phyloP scores from a whole-genome alignment of 805 yeast genomes.

The Brettanomyces sp. region DNA sequence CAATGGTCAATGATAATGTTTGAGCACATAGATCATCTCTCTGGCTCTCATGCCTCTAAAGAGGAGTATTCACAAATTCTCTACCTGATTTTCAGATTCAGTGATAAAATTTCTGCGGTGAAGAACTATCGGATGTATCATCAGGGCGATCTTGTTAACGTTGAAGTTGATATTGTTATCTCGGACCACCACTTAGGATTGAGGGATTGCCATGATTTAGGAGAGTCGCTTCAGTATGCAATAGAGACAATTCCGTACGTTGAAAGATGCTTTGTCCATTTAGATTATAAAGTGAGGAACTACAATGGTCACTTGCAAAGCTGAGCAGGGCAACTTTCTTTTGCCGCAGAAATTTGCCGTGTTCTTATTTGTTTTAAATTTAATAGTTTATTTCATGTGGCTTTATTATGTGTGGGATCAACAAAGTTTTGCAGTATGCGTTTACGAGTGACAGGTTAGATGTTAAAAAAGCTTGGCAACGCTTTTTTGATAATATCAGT shows the following conservation, averaged over 20 bases:
- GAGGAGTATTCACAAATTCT: conserved; percentile 57
- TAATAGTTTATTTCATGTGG: no score
- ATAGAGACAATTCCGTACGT: conserved; percentile 69
- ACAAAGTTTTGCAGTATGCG: no score
- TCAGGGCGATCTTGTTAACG: conserved; percentile 68
- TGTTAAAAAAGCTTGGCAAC: no score
- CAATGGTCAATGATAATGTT: conserved; percentile 59
- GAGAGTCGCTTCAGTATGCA: conserved; percentile 74
- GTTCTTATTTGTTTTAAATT: no score
- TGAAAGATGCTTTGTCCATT: conserved; percentile 75
- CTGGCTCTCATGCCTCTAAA: conserved; percentile 62
- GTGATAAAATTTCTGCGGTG: conserved; percentile 54
- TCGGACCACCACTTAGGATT: conserved; percentile 40
- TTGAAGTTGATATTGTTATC: conserved; percentile 62
- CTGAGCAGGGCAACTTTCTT: background rate
- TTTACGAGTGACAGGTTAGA: no score
- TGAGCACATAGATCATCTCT: conserved; percentile 65
- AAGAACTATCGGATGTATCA: conserved; percentile 67
- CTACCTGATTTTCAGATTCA: conserved; percentile 60
- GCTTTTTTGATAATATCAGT: no score
- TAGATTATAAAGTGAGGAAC: conserved; percentile 44
- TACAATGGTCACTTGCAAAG: conserved; percentile 27
- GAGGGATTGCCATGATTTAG: conserved; percentile 70
- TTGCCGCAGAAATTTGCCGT: no score
- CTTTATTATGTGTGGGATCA: no score